Evolutionary conservation across 345 rosid species (phyloP).

Genomic region (Lepidium aucheri): DNA sequence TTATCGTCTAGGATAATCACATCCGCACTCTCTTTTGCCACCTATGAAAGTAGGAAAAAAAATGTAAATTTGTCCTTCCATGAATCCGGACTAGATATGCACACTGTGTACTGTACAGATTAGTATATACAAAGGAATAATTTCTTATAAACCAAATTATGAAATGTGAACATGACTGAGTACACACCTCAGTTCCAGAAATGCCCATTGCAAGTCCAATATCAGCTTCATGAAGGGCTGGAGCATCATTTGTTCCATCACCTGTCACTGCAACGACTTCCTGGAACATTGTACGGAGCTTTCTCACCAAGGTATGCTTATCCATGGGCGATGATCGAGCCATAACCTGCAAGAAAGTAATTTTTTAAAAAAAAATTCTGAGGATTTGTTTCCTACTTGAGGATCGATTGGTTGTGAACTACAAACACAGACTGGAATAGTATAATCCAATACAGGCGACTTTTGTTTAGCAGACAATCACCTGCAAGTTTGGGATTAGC

Average conservation of each 20-base stretch:
- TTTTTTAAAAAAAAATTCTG: not conserved
- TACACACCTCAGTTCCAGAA: slow-evolving; percentile 76
- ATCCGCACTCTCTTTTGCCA: slow-evolving; percentile 90
- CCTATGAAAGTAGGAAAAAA: slow-evolving; percentile 29
- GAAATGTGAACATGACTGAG: not conserved
- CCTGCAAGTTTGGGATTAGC: slow-evolving; percentile 88
- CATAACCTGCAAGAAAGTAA: slow-evolving; percentile 51
- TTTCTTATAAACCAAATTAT: not conserved
- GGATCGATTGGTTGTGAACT: not conserved
- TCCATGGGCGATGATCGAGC: slow-evolving; percentile 84
- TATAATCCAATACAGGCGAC: not conserved
- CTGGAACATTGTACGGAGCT: slow-evolving; percentile 47
- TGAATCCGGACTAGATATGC: not conserved
- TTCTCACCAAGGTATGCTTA: slow-evolving; percentile 79
- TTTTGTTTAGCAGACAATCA: slow-evolving; percentile 17
- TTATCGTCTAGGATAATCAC: slow-evolving; percentile 80
- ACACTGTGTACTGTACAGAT: not conserved
- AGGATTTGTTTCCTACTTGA: not conserved
- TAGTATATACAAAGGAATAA: not conserved
- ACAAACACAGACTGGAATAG: not conserved
- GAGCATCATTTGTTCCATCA: slow-evolving; percentile 92
- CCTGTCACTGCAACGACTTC: slow-evolving; percentile 91
- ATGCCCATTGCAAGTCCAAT: slow-evolving; percentile 89
- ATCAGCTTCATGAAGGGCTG: slow-evolving; percentile 86
- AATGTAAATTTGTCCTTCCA: not conserved